Evolutionary conservation across 768 basidiomycete genomes (phyloP).

Genomic region (Saitozyma sp.): DNA sequence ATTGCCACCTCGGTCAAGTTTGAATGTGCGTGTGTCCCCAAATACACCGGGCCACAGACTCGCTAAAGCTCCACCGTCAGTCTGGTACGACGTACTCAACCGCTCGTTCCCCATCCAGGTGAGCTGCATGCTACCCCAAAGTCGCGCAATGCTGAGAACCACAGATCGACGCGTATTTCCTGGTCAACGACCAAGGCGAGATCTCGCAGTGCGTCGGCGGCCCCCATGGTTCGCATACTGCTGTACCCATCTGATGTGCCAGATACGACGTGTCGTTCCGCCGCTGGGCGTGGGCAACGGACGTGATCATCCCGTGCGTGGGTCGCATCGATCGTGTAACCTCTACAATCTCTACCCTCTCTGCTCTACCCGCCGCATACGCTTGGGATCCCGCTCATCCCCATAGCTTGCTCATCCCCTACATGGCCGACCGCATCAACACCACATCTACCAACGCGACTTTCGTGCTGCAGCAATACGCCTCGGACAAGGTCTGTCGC

Average conservation of each 20-base stretch:
- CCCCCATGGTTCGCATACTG: not conserved
- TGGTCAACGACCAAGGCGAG: conserved; percentile 14
- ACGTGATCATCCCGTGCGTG: no score
- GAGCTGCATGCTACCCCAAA: conserved; percentile 10
- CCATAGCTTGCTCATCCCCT: conserved; percentile 23
- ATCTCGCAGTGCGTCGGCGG: conserved; percentile 11
- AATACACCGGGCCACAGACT: not conserved
- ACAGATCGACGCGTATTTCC: conserved; percentile 9
- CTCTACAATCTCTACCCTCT: no score
- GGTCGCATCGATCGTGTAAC: no score
- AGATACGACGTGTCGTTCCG: no score
- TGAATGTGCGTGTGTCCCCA: conserved; percentile 24
- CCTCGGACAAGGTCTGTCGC: conserved; percentile 18
- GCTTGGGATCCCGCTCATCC: not conserved
- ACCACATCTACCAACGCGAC: conserved; percentile 13
- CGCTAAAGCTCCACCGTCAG: conserved; percentile 1
- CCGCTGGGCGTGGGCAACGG: no score
- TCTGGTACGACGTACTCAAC: conserved; percentile 23
- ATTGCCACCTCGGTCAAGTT: conserved; percentile 23
- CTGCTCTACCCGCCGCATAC: no score
- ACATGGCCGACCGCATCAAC: conserved; percentile 25
- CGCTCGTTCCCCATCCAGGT: conserved; percentile 31
- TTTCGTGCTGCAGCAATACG: conserved; percentile 23
- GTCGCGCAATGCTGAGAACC: not conserved
- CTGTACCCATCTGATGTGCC: not conserved